Evolutionary conservation across 139 green algal species (phyloP), one percentile per base, ranked within the genome.

Genomic region (Chlamydomonas sp.): DNA sequence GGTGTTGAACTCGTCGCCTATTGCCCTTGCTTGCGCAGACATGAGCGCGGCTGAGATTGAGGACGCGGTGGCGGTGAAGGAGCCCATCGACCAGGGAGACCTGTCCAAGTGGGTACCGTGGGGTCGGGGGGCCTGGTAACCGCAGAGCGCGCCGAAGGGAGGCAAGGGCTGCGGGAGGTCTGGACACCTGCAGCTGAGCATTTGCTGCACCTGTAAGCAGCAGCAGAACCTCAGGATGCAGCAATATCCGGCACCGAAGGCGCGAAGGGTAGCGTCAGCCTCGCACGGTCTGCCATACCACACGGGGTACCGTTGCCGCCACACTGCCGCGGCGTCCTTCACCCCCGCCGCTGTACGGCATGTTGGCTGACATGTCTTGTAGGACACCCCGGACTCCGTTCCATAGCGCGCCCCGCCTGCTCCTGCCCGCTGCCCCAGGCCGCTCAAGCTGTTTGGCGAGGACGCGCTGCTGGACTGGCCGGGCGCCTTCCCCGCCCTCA

Each of bases 381-480:
- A 91, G 80, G 61, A 58, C 67, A 82, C 84, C 74, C 72, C 87
- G 67, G 79, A 86, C 64, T 49, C 31, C 31, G 31, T 49, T 49
- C 31, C 31, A 75, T 18, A 75, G 10, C 69, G 49, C 69, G 49
- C 69, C 9, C 69, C 14, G 2, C 1, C 69, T 5, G 2, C 69
- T 7, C 18, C 69, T 16, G 9, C 2, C 16, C 69, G 17, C 3
- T 6, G 2, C 16, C 10, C 49, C 68, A 69, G 76, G 79, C 90
- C 90, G 14, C 76, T 92, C 59, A 92, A 96, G 89, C 85, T 98
- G 78, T 96, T 93, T 85, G 96, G 96, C 10, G 96, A 99, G 89
- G 97, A 99, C 71, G 96, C 97, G 3, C 87, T 99, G 77, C 88
- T 98, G 75, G 91, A 94, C 78, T 98, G 95, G 95, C 96, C 96